phyloP scores from a whole-genome alignment of 306 rosid genomes.

The Fragaria nilgerrensis region DNA sequence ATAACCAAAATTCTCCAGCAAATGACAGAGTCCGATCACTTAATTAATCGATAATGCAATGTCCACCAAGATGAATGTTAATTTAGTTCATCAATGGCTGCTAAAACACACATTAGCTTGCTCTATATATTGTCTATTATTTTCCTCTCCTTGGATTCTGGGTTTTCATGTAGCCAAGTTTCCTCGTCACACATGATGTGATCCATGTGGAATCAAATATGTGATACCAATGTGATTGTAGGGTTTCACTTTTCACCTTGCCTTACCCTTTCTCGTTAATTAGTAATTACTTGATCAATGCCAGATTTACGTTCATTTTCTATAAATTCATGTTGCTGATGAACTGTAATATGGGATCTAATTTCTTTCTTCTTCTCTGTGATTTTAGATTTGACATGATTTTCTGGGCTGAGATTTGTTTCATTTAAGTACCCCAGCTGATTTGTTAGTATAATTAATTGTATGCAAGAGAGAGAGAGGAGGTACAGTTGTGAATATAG shows the following conservation, averaged over 20 bases:
- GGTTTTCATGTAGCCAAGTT: slow-evolving; percentile 71
- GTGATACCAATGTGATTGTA: slow-evolving; percentile 7
- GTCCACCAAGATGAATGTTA: slow-evolving; percentile 31
- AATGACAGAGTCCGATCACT: slow-evolving; percentile 48
- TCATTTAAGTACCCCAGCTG: background rate
- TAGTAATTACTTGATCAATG: background rate
- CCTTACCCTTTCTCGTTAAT: background rate
- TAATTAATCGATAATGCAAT: slow-evolving; percentile 38
- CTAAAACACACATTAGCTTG: slow-evolving; percentile 4
- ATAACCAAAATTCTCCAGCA: slow-evolving; percentile 54
- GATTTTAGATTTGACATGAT: background rate
- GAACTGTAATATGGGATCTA: background rate
- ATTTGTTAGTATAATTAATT: background rate
- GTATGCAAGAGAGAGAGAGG: background rate
- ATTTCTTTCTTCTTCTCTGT: background rate
- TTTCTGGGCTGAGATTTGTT: background rate
- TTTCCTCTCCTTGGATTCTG: slow-evolving; percentile 68
- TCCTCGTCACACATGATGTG: slow-evolving; percentile 69
- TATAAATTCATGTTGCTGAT: background rate
- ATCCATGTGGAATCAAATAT: slow-evolving; percentile 17
- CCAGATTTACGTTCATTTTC: background rate
- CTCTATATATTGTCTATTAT: slow-evolving; percentile 3
- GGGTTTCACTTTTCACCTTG: background rate
- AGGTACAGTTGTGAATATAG: background rate
- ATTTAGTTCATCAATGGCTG: background rate